Evolutionary conservation across 2,329 filamentous ascomycete species (phyloP), one percentile per base, ranked within the genome.

Genomic region (Trichophyton rubrum): DNA sequence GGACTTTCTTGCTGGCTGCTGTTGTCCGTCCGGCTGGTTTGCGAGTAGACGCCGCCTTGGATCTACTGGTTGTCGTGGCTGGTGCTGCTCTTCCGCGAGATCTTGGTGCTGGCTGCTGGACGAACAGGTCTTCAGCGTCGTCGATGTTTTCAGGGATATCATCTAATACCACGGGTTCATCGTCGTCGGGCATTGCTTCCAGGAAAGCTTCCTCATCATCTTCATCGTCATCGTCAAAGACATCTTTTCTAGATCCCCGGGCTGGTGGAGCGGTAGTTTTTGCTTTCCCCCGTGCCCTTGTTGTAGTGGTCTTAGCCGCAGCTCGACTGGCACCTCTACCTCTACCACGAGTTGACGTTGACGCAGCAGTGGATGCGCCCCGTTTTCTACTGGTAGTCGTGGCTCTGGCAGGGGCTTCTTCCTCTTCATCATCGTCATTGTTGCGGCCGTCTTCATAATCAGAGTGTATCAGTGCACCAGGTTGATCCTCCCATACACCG

Each of bases 401-500:
- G 3, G 45, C 20, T 64, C 65, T 57, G 62, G 66, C 65, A 59
- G 70, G 68, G 1, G 74, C 74, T 27, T 78, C 79, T 55, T 79
- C 76, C 61, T 80, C 75, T 13, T 74, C 69, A 15, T 77, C 76
- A 35, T 78, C 75, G 40, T 75, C 77, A 40, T 75, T 75, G n/a
- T 69, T 67, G 11, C 69, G 71, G 13, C 77, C 77, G 15, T 77
- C 80, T 20, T 77, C 75, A 62, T 80, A 74, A 20, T 77, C 71
- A n/a, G 81, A 78, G 61, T 75, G 75, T 51, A 85, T 78, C 3
- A 85, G 72, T 1, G 86, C 88, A 6, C 82, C 85, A 0, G 88
- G 83, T 62, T 90, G 84, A 56, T 93, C 87, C 62, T 87, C 87
- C 91, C 92, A 97, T 58, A 81, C 80, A 0, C 91, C 93, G 57